Conservation (phyloP, 352 stramenopile genomes). For the Pythium insidiosum region DNA sequence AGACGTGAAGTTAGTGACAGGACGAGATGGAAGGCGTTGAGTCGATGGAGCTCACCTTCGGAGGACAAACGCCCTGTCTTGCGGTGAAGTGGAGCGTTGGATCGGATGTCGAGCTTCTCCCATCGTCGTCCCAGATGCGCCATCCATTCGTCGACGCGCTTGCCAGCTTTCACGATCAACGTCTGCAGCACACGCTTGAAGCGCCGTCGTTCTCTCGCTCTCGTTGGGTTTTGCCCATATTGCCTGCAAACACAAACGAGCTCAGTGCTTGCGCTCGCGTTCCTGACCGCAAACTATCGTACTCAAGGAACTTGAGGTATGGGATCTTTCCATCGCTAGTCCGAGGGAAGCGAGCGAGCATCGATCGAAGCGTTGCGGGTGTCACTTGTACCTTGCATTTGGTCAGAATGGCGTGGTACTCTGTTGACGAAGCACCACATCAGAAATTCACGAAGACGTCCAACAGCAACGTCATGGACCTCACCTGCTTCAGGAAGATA, state of each 20-base stretch:
- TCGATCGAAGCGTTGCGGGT: slow-evolving; percentile 19
- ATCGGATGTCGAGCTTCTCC: no score
- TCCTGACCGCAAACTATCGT: not conserved
- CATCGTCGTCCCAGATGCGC: no score
- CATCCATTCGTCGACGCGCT: slow-evolving; percentile 14
- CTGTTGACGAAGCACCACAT: no score
- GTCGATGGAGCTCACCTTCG: no score
- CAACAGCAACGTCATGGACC: not conserved
- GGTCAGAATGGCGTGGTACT: slow-evolving; percentile 26
- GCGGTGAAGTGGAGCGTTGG: no score
- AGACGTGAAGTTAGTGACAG: no score
- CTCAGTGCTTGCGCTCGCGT: not conserved
- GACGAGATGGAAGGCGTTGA: no score
- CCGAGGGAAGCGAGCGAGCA: slow-evolving; percentile 43
- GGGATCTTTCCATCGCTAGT: slow-evolving; percentile 21
- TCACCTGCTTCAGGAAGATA: slow-evolving; percentile 35
- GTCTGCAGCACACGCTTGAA: slow-evolving; percentile 24
- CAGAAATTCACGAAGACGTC: not conserved
- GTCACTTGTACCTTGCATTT: slow-evolving; percentile 25
- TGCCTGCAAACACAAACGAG: slow-evolving; percentile 14
- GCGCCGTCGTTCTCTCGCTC: slow-evolving; percentile 25
- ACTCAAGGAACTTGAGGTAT: slow-evolving; percentile 50
- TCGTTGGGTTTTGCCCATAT: slow-evolving; percentile 36
- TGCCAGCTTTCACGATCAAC: slow-evolving; percentile 7
- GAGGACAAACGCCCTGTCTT: no score